Evolutionary conservation across 2,329 filamentous ascomycete genomes (phyloP).

Genomic region (Epichloe aotearoae): DNA sequence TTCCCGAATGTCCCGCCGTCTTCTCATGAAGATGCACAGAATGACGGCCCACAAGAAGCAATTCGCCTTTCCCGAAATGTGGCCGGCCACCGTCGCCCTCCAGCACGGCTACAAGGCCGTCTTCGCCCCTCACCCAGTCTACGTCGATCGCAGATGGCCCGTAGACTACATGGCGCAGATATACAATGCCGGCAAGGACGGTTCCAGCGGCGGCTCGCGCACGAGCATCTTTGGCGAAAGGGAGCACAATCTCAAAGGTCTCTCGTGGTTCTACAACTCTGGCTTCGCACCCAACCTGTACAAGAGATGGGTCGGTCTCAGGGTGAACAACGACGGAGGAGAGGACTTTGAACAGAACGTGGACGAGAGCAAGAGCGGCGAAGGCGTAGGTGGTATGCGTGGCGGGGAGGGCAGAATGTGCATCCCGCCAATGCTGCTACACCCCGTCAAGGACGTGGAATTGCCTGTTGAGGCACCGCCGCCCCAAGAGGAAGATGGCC

Average conservation of each 20-base stretch:
- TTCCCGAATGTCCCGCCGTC: constrained; percentile 64
- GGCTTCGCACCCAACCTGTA: constrained; percentile 73
- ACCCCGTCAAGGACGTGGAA: constrained; percentile 72
- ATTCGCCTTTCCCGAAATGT: constrained; percentile 94
- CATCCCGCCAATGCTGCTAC: constrained; percentile 74
- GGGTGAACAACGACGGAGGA: constrained; percentile 65
- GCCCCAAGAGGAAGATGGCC: constrained; percentile 27
- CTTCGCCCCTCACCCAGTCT: constrained; percentile 79
- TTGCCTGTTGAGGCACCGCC: constrained; percentile 47
- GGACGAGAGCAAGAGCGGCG: constrained; percentile 37
- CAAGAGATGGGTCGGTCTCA: constrained; percentile 72
- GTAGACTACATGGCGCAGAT: constrained; percentile 60
- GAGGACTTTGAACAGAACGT: constrained; percentile 57
- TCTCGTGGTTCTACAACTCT: constrained; percentile 86
- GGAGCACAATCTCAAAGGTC: constrained; percentile 77
- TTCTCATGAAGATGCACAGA: constrained; percentile 78
- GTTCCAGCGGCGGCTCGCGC: constrained; percentile 58
- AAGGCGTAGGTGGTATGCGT: constrained; percentile 37
- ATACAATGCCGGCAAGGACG: constrained; percentile 69
- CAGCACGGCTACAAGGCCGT: constrained; percentile 92
- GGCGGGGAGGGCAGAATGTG: constrained; percentile 79
- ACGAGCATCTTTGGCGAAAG: constrained; percentile 68
- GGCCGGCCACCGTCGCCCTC: constrained; percentile 74
- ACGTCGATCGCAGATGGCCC: constrained; percentile 78
- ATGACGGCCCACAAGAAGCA: constrained; percentile 77